Conservation (phyloP, 2,329 filamentous ascomycete genomes). For the Fusarium concolor region DNA sequence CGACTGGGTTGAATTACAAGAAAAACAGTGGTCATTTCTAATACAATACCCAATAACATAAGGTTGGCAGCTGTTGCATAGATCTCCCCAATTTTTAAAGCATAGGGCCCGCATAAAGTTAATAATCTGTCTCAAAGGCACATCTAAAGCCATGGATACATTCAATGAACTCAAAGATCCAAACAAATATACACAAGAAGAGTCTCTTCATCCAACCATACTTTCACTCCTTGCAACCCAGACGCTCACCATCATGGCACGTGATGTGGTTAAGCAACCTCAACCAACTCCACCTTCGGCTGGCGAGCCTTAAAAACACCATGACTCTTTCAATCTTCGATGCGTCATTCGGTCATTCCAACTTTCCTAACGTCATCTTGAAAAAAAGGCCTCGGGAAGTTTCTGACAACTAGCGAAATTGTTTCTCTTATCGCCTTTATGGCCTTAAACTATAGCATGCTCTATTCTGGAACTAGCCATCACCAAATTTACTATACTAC, state of each 20-base stretch:
- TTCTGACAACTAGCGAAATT: neutral
- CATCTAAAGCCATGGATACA: neutral
- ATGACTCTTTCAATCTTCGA: constrained; percentile 24
- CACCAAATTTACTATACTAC: constrained; percentile 21
- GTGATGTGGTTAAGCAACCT: constrained; percentile 26
- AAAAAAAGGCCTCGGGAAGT: neutral
- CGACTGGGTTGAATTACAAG: no score
- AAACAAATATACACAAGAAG: neutral
- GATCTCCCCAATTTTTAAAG: neutral
- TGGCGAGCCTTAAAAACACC: constrained; percentile 26
- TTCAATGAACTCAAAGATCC: neutral
- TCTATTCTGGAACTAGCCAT: constrained; percentile 29
- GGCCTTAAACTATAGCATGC: constrained; percentile 35
- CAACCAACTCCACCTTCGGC: constrained; percentile 25
- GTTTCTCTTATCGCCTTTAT: neutral
- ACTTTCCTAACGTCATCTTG: constrained; percentile 10
- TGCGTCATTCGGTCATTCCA: constrained; percentile 33
- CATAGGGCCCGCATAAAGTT: neutral
- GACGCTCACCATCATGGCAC: constrained; percentile 9
- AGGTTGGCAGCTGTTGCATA: neutral
- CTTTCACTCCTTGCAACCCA: constrained; percentile 2
- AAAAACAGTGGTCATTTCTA: neutral
- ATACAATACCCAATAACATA: neutral
- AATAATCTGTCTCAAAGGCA: neutral
- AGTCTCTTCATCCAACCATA: neutral